Base-by-base conservation (phyloP, 2,329 filamentous ascomycete genomes). In the Xylariaceae sp. region DNA sequence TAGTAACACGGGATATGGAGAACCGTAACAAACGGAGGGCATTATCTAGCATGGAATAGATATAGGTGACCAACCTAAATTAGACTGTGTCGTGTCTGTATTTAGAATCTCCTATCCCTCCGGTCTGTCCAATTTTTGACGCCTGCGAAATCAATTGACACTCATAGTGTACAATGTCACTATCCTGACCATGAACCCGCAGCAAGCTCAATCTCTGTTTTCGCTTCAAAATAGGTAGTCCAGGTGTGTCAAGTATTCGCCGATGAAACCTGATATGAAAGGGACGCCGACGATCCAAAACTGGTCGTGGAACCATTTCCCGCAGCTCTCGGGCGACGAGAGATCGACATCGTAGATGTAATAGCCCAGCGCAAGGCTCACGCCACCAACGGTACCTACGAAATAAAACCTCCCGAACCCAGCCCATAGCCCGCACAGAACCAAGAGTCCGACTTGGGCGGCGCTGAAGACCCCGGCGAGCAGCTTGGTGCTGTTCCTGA, bases 401-500 rank as follows among this genome's bases (percentile, higher is more conserved):
- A 49, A 49, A 41, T 49, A 54, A 5, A 46, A 10, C 18, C 10
- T 12, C 10, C 51, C 51, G n/a, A 54, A 54, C 1, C 42, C 42
- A 2, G 46, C 51, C 47, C 47, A 54, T 1, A 49, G 3, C 7
- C 51, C 47, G 15, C 46, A 46, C 36, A 41, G 8, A 7, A 30
- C 46, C n/a, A 54, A 30, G 3, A 49, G 29, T 15, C 13, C 22
- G 2, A 54, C 34, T n/a, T 54, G 51, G 10, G n/a, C 10, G n/a
- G n/a, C 12, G 16, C 41, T 19, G n/a, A 54, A 22, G 5, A 49
- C 19, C 22, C 34, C 15, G 1, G 42, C 30, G 9, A 54, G 47
- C 21, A 52, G 32, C 49, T 58, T 60, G 0, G 59, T 59, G 16
- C 41, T 60, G 19, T 56, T 18, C 26, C 26, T 43, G 34, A 62